phyloP scores from a whole-genome alignment of 139 green algal species.

The Volvox africanus region DNA sequence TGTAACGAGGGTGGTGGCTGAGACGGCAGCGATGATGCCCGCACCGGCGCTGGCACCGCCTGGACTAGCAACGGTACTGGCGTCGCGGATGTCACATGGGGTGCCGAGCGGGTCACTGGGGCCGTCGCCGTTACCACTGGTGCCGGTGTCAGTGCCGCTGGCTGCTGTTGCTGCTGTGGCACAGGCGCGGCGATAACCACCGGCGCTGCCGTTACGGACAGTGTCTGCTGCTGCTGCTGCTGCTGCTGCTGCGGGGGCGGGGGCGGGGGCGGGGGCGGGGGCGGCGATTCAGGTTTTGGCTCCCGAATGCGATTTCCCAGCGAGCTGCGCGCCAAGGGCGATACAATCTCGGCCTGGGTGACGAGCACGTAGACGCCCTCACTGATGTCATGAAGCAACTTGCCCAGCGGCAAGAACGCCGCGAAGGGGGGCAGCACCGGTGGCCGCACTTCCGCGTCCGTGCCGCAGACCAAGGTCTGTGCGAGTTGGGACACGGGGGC shows the following conservation, averaged over 20 bases:
- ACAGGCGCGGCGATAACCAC: neutral
- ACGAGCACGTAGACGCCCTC: neutral
- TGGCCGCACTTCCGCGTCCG: constrained; percentile 2
- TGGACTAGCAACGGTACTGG: neutral
- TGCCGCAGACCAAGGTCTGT: constrained; percentile 38
- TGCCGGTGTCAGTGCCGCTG: neutral
- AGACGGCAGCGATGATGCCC: neutral
- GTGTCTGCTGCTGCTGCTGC: too few species aligned
- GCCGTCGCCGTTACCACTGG: neutral
- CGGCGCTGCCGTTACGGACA: neutral
- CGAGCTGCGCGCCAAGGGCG: neutral
- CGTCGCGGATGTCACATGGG: neutral
- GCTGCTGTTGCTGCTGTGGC: neutral
- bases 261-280: too few species aligned
- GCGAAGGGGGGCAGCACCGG: neutral
- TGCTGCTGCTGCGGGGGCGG: too few species aligned
- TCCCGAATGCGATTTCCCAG: constrained; percentile 3
- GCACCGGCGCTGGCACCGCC: neutral
- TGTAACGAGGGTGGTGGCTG: neutral
- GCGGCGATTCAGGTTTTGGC: neutral
- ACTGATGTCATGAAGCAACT: neutral
- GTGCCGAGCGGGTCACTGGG: neutral
- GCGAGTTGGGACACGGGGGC: neutral
- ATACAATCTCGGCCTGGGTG: neutral
- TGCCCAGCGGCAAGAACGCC: constrained; percentile 2